A percentile compares a stretch with the other conserved stretches of the same genome.
phyloP scores from a whole-genome alignment of 305 asterid genomes.

The Plantago coronopus region DNA sequence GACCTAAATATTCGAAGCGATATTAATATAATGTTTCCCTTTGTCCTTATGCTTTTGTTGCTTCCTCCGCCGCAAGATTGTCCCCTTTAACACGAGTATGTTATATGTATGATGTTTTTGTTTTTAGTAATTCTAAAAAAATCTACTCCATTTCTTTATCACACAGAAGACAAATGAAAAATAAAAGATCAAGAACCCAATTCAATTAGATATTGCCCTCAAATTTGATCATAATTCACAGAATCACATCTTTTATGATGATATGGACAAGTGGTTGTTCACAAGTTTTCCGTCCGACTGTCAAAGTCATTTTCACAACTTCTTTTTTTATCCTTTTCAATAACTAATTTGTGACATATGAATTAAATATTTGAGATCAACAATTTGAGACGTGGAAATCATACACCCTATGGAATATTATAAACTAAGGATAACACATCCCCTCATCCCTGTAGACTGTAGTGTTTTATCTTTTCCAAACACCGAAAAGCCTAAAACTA shows the following conservation, averaged over 20 bases:
- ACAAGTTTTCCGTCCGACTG: not conserved
- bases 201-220: not conserved
- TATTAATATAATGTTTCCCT: too few relatives aligned
- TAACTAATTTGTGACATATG: not conserved
- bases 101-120: not conserved
- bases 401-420: not conserved
- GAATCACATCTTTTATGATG: slow-evolving; percentile 2
- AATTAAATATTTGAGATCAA: not conserved
- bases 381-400: not conserved
- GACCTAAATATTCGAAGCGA: too few relatives aligned
- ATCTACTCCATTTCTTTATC: too few relatives aligned
- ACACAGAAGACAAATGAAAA: not conserved
- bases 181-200: not conserved
- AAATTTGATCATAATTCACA: not conserved
- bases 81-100: too few relatives aligned
- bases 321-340: not conserved
- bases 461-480: too few relatives aligned
- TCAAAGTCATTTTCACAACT: not conserved
- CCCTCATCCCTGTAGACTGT: too few relatives aligned
- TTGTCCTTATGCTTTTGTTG: too few relatives aligned
- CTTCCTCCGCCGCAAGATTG: too few relatives aligned
- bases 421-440: too few relatives aligned
- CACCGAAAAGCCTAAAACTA: too few relatives aligned
- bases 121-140: too few relatives aligned
- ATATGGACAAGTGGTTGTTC: slow-evolving; percentile 30